Conservation (phyloP, 768 basidiomycete species). For the Leccinum incarnatum region DNA sequence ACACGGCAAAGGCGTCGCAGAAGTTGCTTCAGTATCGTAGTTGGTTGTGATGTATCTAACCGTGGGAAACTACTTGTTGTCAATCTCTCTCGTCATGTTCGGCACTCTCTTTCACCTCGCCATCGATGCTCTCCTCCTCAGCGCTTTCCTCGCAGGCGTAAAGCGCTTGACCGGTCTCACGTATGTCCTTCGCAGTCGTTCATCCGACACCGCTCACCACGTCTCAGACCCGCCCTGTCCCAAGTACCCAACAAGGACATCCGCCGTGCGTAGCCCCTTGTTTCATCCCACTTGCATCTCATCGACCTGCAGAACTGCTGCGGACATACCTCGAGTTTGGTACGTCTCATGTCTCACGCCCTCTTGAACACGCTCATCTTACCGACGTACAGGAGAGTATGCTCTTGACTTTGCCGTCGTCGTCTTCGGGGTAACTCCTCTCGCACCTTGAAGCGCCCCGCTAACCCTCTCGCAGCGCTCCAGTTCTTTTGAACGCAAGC, state of each 20-base stretch:
- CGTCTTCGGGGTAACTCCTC: conserved; percentile 60
- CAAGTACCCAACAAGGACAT: conserved; percentile 87
- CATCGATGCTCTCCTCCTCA: conserved; percentile 75
- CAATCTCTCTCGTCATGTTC: conserved; percentile 20
- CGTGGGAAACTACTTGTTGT: conserved; percentile 18
- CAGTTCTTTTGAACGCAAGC: conserved; percentile 63
- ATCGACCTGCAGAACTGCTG: conserved; percentile 52
- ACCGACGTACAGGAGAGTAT: conserved; percentile 63
- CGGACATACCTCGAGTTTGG: conserved; percentile 79
- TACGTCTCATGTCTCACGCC: conserved; percentile 31
- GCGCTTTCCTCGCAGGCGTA: conserved; percentile 81
- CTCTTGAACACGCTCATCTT: neutral
- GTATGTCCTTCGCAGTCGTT: conserved; percentile 42
- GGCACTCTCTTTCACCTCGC: conserved; percentile 56
- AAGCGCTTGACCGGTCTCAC: conserved; percentile 82
- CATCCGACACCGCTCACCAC: conserved; percentile 1
- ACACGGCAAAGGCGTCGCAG: conserved; percentile 43
- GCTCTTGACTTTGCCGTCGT: conserved; percentile 85
- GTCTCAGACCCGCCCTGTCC: conserved; percentile 61
- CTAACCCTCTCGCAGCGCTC: conserved; percentile 51
- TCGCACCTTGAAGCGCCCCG: neutral
- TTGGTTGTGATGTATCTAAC: conserved; percentile 9
- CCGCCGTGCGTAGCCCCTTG: conserved; percentile 58
- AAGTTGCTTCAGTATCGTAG: conserved; percentile 31
- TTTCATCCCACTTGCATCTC: neutral